Percentiles rank a stretch among this genome's conserved stretches.
phyloP scores from a whole-genome alignment of 768 basidiomycete species.

The Phlegmacium glaucopus region DNA sequence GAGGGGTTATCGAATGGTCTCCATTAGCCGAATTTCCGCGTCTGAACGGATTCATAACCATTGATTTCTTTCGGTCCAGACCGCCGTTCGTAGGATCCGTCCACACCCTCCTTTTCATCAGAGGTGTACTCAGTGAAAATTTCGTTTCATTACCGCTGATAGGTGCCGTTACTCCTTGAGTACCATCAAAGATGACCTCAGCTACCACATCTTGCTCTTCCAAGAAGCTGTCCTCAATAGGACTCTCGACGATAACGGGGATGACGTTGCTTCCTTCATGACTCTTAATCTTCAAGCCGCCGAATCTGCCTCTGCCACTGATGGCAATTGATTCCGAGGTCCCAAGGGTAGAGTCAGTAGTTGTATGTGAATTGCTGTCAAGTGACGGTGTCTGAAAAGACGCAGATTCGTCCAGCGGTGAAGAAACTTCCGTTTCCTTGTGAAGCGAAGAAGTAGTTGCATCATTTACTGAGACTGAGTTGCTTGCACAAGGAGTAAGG shows the following conservation, averaged over 20 bases:
- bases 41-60: constrained; percentile 34
- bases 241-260: constrained; percentile 36
- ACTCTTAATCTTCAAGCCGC: constrained; percentile 16
- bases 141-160: no score
- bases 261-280: constrained; percentile 17
- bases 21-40: constrained; percentile 19
- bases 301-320: constrained; percentile 14
- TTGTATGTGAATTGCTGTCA: constrained; percentile 26
- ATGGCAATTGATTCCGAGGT: constrained; percentile 14
- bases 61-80: constrained; percentile 25
- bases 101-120: constrained; percentile 4
- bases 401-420: constrained; percentile 13
- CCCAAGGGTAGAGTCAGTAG: constrained; percentile 16
- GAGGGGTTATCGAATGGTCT: constrained; percentile 4
- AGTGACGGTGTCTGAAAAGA: constrained; percentile 26
- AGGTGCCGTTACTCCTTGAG: neutral
- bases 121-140: neutral
- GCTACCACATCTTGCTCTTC: constrained; percentile 9
- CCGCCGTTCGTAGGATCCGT: constrained; percentile 12
- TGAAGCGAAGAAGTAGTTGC: constrained; percentile 9
- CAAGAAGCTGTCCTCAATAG: constrained; percentile 25
- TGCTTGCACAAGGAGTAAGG: constrained; percentile 8
- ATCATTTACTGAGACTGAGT: constrained; percentile 1
- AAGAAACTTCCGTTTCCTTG: constrained; percentile 12
- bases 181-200: constrained; percentile 6